Evolutionary conservation across 2,329 filamentous ascomycete genomes (phyloP), one percentile per base, ranked within the genome.

Genomic region (Fonsecaea pedrosoi): DNA sequence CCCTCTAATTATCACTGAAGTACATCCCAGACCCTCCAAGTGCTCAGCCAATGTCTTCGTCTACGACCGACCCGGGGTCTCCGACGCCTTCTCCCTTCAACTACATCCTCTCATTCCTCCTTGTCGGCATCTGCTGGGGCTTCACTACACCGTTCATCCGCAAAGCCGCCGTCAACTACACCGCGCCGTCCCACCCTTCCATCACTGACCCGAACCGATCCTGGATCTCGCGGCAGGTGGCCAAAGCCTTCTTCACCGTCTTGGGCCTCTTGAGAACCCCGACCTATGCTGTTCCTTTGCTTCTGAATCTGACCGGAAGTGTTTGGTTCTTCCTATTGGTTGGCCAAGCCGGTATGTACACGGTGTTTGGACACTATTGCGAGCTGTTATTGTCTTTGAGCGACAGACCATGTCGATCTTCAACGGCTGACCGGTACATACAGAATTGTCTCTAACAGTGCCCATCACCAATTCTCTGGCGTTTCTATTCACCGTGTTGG

Each of bases 281-380:
- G 40, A 86, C 87, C 18, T 98, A 98, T 79, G 91, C 92, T 5
- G 80, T 96, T 32, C 94, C 94, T 21, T 79, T 98, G 72, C 80
- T 97, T 60, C 80, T 97, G 66, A 98, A 98, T 77, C 81, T 98
- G 61, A 97, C 94, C 2, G 94, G 94, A 35, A 96, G 92, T 75
- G 85, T 97, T 63, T 98, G 94, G 94, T 98, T 98, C 80, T 98
- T 98, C 74, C 80, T 98, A 72, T 82, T 98, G 71, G 94, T 98
- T 79, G 94, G 94, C 6, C 88, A 95, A 78, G 94, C 94, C 74
- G 93, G 93, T 96, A 79, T 73, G 90, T 85, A 66, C 71, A 66
- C 48, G 32, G 6, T 50, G n/a, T 25, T 2, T 37, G 42, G 9
- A 18, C n/a, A 4, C 5, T 25, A 30, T n/a, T 37, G 42, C 30